Conservation (phyloP, 2,329 filamentous ascomycete species). For the Fusarium avenaceum region DNA sequence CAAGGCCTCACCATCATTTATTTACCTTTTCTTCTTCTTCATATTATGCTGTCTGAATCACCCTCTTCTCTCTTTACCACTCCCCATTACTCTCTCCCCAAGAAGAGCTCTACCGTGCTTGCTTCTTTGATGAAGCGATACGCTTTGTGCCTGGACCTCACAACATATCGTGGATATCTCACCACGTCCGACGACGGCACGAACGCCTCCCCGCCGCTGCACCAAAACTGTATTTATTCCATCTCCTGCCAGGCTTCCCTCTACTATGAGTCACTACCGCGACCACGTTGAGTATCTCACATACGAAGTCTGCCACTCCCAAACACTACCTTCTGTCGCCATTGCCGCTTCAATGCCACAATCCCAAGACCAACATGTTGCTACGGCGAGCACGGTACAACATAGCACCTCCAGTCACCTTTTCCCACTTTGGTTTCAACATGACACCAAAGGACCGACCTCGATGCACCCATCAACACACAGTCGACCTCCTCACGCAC, state of each 20-base stretch:
- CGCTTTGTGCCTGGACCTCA: not conserved
- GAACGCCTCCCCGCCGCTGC: not conserved
- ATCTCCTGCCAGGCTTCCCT: not conserved
- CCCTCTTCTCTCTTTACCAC: not conserved
- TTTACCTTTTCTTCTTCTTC: not conserved
- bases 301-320: too few relatives aligned
- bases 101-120: too few relatives aligned
- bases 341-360: too few relatives aligned
- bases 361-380: too few relatives aligned
- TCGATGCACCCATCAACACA: not conserved
- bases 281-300: too few relatives aligned
- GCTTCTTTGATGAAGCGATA: not conserved
- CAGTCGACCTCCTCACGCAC: not conserved
- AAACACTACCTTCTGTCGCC: too few relatives aligned
- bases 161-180: not conserved
- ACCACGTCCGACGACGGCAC: not conserved
- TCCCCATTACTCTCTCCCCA: not conserved
- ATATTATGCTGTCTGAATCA: constrained; percentile 13
- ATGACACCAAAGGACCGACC: not conserved
- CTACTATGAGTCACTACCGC: too few relatives aligned
- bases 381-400: not conserved
- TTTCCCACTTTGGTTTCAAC: not conserved
- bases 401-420: not conserved
- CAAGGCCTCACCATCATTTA: not conserved
- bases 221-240: not conserved